Evolutionary conservation across 805 yeast genomes (phyloP).

Genomic region (Metschnikowia hibisci): DNA sequence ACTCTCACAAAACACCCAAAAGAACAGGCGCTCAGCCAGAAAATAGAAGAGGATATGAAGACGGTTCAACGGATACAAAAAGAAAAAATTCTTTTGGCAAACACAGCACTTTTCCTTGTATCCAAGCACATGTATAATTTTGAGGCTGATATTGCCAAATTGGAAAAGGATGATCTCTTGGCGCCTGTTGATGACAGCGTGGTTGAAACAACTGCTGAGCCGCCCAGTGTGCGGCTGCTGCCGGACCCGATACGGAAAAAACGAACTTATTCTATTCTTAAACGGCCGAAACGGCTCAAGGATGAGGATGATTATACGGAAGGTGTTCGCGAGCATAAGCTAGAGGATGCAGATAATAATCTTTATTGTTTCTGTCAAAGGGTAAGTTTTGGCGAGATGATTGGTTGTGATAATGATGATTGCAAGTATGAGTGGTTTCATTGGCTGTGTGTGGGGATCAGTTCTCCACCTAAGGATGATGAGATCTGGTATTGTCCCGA

Average conservation of each 20-base stretch:
- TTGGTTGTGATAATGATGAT: constrained; percentile 88
- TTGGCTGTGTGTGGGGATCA: constrained; percentile 88
- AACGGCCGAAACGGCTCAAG: constrained; percentile 16
- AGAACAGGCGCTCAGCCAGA: constrained; percentile 62
- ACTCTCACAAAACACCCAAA: constrained; percentile 77
- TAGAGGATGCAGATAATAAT: constrained; percentile 39
- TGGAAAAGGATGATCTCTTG: constrained; percentile 78
- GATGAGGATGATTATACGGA: constrained; percentile 17
- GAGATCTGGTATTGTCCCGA: constrained; percentile 86
- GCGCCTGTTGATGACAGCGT: constrained; percentile 45
- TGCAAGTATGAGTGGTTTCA: constrained; percentile 96
- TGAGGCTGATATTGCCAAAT: constrained; percentile 68
- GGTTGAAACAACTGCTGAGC: constrained; percentile 10
- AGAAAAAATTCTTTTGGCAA: constrained; percentile 75
- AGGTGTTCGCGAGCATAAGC: constrained; percentile 8
- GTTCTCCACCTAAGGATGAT: constrained; percentile 83
- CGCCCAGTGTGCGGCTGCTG: constrained; percentile 8
- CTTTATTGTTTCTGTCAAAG: constrained; percentile 88
- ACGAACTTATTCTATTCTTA: constrained; percentile 14
- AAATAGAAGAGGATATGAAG: constrained; percentile 65
- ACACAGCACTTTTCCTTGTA: constrained; percentile 75
- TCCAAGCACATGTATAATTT: constrained; percentile 70
- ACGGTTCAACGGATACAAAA: constrained; percentile 60
- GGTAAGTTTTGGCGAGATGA: constrained; percentile 93
- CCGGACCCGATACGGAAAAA: constrained; percentile 19